Evolutionary conservation across 768 basidiomycete genomes (phyloP).

Genomic region (Baorangia bicolor): DNA sequence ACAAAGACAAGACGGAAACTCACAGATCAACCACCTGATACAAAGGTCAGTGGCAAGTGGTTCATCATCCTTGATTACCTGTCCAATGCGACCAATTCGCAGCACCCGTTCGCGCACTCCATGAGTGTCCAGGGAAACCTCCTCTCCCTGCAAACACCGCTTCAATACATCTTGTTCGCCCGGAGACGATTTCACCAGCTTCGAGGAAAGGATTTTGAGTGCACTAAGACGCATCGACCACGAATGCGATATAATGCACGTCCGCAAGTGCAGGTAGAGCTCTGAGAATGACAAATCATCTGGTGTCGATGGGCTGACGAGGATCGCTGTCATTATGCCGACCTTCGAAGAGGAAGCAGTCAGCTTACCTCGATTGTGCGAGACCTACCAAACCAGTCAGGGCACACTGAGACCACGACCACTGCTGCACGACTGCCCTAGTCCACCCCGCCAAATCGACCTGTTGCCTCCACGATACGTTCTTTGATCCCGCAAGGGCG

Average conservation of each 20-base stretch:
- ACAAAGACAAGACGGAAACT: slow-evolving; percentile 17
- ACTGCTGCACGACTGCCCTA: slow-evolving; percentile 42
- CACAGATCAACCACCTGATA: slow-evolving; percentile 72
- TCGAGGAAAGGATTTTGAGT: slow-evolving; percentile 61
- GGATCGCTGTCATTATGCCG: neutral
- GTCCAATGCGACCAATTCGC: slow-evolving; percentile 68
- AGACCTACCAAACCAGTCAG: slow-evolving; percentile 55
- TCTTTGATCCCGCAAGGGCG: slow-evolving; percentile 40
- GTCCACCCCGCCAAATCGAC: slow-evolving; percentile 54
- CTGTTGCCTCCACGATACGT: slow-evolving; percentile 45
- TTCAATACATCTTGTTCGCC: slow-evolving; percentile 55
- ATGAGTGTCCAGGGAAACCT: slow-evolving; percentile 71
- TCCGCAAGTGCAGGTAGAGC: slow-evolving; percentile 52
- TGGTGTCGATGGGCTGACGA: slow-evolving; percentile 19
- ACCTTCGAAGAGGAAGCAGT: neutral
- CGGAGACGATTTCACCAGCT: slow-evolving; percentile 42
- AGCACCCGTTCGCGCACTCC: slow-evolving; percentile 85
- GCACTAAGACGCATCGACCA: slow-evolving; percentile 60
- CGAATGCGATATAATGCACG: slow-evolving; percentile 70
- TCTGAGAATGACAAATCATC: slow-evolving; percentile 40
- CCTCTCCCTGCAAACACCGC: slow-evolving; percentile 77
- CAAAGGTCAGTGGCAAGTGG: slow-evolving; percentile 57
- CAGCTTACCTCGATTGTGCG: slow-evolving; percentile 43
- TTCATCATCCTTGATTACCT: slow-evolving; percentile 56
- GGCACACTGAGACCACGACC: slow-evolving; percentile 58